Evolutionary conservation across 371 early-diverging fungal genomes (phyloP), one percentile per base, ranked within the genome.

Genomic region (Sporodiniella umbellata): DNA sequence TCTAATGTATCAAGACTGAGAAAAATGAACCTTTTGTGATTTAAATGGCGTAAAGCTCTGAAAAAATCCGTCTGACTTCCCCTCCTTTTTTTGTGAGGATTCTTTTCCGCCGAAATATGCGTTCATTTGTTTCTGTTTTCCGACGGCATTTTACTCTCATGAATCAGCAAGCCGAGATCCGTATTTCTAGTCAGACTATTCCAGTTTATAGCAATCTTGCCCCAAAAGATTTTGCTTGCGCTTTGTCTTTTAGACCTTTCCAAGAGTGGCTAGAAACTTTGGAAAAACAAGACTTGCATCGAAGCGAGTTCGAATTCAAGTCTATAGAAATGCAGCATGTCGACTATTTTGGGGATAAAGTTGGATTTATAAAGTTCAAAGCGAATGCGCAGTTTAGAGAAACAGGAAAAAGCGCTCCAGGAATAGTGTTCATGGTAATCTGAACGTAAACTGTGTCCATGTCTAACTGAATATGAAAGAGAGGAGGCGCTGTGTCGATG

Each of bases 341-440:
- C 6, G 93, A 90, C 51, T 62, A 74, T 22, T 92, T 92, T 64
- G 72, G 76, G 4, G 68, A 72, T 4, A 79, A 81, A 1, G 61
- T 90, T 48, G 92, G 93, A 4, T 93, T 93, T 53, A 56, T 87
- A 8, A 92, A 93, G 60, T 79, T 92, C 39, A 63, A 75, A 33
- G 78, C 83, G 3, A 73, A 85, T 33, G 89, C 80, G 0, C 51
- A 62, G 11, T 64, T 69, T 4, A 58, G 59, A 18, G 74, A 80
- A 12, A 67, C 74, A 4, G 80, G 78, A 2, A 73, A 70, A 43
- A 70, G 51, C 24, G 70, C 85, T 0, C 92, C 92, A 0, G 92
- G 92, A 0, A 75, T 89, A 22, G 81, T 89, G 26, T 93, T 93
- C 60, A 81, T 89, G 83, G 87, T 85, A 76, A 53, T n/a, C n/a